Conservation (phyloP, 257 asterid genomes). For the Solanum raphanifolium region DNA sequence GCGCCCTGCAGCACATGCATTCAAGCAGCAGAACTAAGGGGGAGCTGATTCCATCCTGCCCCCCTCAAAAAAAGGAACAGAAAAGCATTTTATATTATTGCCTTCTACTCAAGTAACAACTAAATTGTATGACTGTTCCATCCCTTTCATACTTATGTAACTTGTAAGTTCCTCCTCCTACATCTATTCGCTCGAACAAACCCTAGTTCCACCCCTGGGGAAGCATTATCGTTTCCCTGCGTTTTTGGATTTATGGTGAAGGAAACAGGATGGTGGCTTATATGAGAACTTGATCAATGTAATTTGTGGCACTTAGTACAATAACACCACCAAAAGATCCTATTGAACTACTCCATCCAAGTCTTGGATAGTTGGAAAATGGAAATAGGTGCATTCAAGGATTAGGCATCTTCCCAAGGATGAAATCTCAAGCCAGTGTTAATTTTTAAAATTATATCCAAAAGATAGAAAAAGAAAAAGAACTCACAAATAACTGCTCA, state of each 20-base stretch:
- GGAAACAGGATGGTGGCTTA: not conserved
- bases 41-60: not conserved
- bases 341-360: not conserved
- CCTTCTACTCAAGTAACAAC: not conserved
- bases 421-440: not conserved
- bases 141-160: not conserved
- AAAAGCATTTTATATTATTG: not conserved
- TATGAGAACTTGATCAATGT: not conserved
- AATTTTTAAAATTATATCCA: not conserved
- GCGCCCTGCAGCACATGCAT: not conserved
- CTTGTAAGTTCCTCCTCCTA: not conserved
- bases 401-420: not conserved
- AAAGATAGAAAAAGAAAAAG: not conserved
- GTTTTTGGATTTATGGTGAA: not conserved
- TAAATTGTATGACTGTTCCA: not conserved
- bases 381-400: not conserved
- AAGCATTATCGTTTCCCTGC: not conserved
- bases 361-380: not conserved
- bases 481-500: slow-evolving; percentile 82
- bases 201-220: not conserved
- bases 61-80: not conserved
- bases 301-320: not conserved
- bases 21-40: not conserved
- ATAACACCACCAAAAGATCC: not conserved
- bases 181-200: not conserved